Conservation (phyloP, 352 stramenopile species). For the Phytophthora pinifolia region DNA sequence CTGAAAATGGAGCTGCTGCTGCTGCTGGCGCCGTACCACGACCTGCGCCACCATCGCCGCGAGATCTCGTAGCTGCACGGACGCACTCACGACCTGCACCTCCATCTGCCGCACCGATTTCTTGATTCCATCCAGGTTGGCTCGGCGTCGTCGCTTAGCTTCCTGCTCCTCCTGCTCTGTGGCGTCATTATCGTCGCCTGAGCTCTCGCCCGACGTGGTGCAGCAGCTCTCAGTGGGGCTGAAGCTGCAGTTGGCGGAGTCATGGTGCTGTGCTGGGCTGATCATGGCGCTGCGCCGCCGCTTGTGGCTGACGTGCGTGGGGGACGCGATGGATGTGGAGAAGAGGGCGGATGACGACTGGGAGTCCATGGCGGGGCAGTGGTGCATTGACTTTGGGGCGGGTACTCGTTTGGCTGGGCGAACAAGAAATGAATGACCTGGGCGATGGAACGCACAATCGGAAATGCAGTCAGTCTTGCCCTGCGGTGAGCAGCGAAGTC, state of each 20-base stretch:
- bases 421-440: slow-evolving; percentile 12
- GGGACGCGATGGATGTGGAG: neutral
- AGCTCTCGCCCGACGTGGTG: slow-evolving; percentile 38
- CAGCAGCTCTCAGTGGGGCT: slow-evolving; percentile 16
- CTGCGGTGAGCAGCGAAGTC: slow-evolving; percentile 19
- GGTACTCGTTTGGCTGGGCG: neutral
- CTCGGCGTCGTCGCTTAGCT: slow-evolving; percentile 38
- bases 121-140: slow-evolving; percentile 31
- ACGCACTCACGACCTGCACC: slow-evolving; percentile 44
- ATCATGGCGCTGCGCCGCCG: slow-evolving; percentile 21
- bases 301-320: slow-evolving; percentile 28
- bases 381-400: slow-evolving; percentile 7
- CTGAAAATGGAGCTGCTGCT: neutral
- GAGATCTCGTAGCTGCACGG: slow-evolving; percentile 45
- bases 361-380: slow-evolving; percentile 2
- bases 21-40: slow-evolving; percentile 35
- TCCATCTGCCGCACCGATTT: slow-evolving; percentile 44
- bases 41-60: slow-evolving; percentile 42
- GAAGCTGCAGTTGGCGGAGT: neutral
- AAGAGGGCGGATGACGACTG: neutral
- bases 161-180: slow-evolving; percentile 2
- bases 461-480: slow-evolving; percentile 25
- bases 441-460: slow-evolving; percentile 14
- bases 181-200: slow-evolving; percentile 28
- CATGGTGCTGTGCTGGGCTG: neutral